Base-by-base conservation (phyloP, 176 grass and related monocot species). In the Thalia dealbata region DNA sequence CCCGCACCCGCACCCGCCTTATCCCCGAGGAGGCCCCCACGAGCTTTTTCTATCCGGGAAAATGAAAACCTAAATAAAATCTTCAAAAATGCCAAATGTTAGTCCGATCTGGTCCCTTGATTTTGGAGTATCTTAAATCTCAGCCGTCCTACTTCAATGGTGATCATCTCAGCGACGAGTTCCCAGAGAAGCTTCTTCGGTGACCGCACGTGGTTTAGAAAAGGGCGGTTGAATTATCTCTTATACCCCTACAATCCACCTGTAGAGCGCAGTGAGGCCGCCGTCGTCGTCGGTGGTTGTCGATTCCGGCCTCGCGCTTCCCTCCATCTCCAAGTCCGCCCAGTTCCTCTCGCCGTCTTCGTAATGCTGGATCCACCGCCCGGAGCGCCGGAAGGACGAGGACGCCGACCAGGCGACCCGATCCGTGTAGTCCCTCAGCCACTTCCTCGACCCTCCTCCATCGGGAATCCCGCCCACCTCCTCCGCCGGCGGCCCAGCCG, bases 351-450 rank as follows among this genome's bases (percentile, higher is more conserved):
- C 54, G 21, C 21, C 18, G 54, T 58, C 32, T 38, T 38, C 54
- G 54, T 13, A 76, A 69, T 1, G 86, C 84, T 58, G 54, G 54
- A 3, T n/a, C 54, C 54, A 58, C 16, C 54, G 15, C 7, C 54
- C 54, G 18, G 54, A 58, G 54, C 16, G 7, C 54, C 54, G 54
- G 0, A 88, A 91, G 0, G 92, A 88, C 7, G 92, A 89, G 0
- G 92, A 96, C 11, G 1, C 45, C 45, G 45, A 48, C 45, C 0
- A 48, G 5, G 88, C 60, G 21, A 96, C 74, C n/a, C 92, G 88
- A 82, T 96, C 88, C 26, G 91, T 86, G 81, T 96, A 96, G 30
- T 96, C 92, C 69, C 78, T 82, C 42, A 96, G 82, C 92, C 92
- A 96, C 7, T 81, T 84, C 32, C 92, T 90, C 25, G 61, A 28